Evolutionary conservation across 306 rosid species (phyloP).

Genomic region (Quercus parvula): DNA sequence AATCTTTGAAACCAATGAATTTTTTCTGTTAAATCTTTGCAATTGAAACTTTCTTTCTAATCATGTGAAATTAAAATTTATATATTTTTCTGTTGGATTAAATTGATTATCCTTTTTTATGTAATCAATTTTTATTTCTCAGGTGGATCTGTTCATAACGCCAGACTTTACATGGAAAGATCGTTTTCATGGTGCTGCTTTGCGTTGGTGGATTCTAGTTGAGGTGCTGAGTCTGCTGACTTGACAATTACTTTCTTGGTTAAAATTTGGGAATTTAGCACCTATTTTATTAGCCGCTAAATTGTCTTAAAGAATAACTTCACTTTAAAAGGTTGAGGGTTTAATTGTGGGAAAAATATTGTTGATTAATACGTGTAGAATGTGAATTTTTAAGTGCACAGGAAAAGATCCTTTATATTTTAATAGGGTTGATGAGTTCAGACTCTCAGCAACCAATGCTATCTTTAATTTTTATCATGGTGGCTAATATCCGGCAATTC

Average conservation of each 20-base stretch:
- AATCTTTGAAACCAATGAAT: neutral
- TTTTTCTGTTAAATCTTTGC: neutral
- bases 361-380: neutral
- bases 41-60: constrained; percentile 3
- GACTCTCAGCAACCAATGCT: neutral
- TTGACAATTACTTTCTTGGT: constrained; percentile 4
- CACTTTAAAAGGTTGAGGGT: neutral
- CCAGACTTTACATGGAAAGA: constrained; percentile 87
- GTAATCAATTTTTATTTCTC: constrained; percentile 21
- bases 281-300: constrained; percentile 1
- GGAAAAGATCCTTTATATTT: neutral
- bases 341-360: neutral
- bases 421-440: neutral
- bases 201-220: constrained; percentile 96
- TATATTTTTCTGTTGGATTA: constrained; percentile 2
- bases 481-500: neutral
- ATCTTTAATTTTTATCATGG: neutral
- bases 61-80: neutral
- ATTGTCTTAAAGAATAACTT: neutral
- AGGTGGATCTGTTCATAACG: constrained; percentile 73
- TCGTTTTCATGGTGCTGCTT: constrained; percentile 83
- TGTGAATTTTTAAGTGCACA: neutral
- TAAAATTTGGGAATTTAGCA: constrained; percentile 9
- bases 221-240: constrained; percentile 64
- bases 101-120: constrained; percentile 11